A percentile compares a stretch with the other conserved stretches of the same genome.
These are phyloP conservation scores for Wickerhamomyces subpelliculosus DNA, from an alignment of 805 yeast species.

Conservation along the genomic window DNA sequence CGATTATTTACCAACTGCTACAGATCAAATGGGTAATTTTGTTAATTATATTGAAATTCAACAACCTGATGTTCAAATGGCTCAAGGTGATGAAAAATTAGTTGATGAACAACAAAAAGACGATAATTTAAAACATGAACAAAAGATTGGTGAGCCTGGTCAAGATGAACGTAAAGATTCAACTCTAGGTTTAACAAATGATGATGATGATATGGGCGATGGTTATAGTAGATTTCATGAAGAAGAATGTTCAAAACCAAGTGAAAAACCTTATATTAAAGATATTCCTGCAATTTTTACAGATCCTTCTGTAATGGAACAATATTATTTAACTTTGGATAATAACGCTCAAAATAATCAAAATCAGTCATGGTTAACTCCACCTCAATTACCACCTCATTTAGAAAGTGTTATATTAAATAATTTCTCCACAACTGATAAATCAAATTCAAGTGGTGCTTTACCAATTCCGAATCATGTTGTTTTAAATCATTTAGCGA, in stretches of 20 bases:
- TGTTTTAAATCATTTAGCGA: slow-evolving; percentile 89
- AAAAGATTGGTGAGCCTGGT: slow-evolving; percentile 3
- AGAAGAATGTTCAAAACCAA: slow-evolving; percentile 30
- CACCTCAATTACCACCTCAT: slow-evolving; percentile 97
- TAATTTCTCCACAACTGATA: slow-evolving; percentile 51
- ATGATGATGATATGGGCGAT: slow-evolving; percentile 77
- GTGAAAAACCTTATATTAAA: slow-evolving; percentile 42
- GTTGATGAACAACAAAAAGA: slow-evolving; percentile 15
- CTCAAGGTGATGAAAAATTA: slow-evolving; percentile 23
- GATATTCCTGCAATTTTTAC: slow-evolving; percentile 80
- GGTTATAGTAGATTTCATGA: slow-evolving; percentile 76
- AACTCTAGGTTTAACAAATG: slow-evolving; percentile 54
- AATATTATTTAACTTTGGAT: slow-evolving; percentile 71
- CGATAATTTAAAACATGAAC: slow-evolving; percentile 16
- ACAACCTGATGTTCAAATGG: slow-evolving; percentile 27
- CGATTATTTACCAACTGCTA: slow-evolving; percentile 89
- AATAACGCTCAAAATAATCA: slow-evolving; percentile 53
- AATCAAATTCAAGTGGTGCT: slow-evolving; percentile 81
- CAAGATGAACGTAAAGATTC: slow-evolving; percentile 37
- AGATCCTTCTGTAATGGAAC: slow-evolving; percentile 84
- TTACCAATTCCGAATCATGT: slow-evolving; percentile 93
- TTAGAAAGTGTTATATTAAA: slow-evolving; percentile 89
- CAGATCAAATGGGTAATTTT: slow-evolving; percentile 94
- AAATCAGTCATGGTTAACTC: slow-evolving; percentile 64
- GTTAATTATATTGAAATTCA: slow-evolving; percentile 82